A percentile compares a stretch with the other conserved stretches of the same genome.
Evolutionary conservation across 2,329 filamentous ascomycete species (phyloP).

Genomic region (Penicillium expansum): DNA sequence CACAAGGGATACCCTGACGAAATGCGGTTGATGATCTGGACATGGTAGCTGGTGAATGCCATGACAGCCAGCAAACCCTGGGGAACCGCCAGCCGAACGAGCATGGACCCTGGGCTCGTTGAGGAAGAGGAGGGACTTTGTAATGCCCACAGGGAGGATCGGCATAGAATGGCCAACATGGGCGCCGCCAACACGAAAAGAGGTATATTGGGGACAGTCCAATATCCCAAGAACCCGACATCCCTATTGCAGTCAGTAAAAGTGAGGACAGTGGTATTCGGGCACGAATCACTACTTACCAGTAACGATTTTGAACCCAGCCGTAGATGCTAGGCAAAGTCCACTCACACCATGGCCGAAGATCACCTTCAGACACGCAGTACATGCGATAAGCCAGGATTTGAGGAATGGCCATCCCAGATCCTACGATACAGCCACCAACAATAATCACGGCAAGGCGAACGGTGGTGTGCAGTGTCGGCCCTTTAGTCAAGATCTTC

Average conservation of each 20-base stretch:
- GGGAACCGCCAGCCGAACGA: slow-evolving; percentile 62
- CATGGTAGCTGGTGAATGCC: slow-evolving; percentile 78
- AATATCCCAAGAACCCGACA: slow-evolving; percentile 83
- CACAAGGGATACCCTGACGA: slow-evolving; percentile 85
- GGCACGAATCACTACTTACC: slow-evolving; percentile 55
- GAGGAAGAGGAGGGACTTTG: slow-evolving; percentile 27
- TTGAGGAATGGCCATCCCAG: slow-evolving; percentile 71
- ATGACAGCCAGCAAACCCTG: slow-evolving; percentile 70
- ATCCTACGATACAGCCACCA: slow-evolving; percentile 65
- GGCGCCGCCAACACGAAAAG: slow-evolving; percentile 82
- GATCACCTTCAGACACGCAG: slow-evolving; percentile 48
- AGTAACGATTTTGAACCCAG: slow-evolving; percentile 87
- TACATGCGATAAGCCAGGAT: slow-evolving; percentile 69
- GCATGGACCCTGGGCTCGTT: slow-evolving; percentile 27
- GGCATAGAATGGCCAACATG: slow-evolving; percentile 65
- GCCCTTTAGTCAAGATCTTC: slow-evolving; percentile 41
- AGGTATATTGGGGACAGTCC: slow-evolving; percentile 81
- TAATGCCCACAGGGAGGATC: slow-evolving; percentile 56
- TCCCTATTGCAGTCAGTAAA: slow-evolving; percentile 58
- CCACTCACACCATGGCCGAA: slow-evolving; percentile 71
- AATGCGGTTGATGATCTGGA: slow-evolving; percentile 89
- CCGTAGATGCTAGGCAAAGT: slow-evolving; percentile 82
- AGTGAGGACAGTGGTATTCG: background rate
- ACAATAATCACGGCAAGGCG: slow-evolving; percentile 59
- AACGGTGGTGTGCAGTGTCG: slow-evolving; percentile 44